These are phyloP conservation scores for Debaryomyces fabryi DNA, from an alignment of 1,139 yeast species.

Conservation along the genomic window DNA sequence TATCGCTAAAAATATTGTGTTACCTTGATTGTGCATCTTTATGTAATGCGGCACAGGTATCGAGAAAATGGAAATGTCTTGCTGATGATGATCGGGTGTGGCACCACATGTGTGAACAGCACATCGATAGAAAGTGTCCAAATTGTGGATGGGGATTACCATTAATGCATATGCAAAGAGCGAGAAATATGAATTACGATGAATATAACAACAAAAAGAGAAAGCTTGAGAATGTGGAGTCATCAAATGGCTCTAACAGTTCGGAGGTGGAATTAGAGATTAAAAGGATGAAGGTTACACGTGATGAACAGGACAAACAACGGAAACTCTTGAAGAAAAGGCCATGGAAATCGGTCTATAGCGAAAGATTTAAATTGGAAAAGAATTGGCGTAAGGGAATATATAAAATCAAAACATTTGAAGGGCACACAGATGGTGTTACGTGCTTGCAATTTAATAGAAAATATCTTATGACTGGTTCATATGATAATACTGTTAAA, in stretches of 20 bases:
- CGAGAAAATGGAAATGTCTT: constrained; percentile 77
- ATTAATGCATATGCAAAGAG: constrained; percentile 78
- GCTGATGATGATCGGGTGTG: constrained; percentile 97
- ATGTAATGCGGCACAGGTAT: constrained; percentile 92
- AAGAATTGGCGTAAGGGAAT: constrained; percentile 91
- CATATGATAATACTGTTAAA: constrained; percentile 84
- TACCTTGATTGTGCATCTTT: constrained; percentile 89
- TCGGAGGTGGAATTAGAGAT: constrained; percentile 18
- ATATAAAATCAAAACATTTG: constrained; percentile 63
- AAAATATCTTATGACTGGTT: constrained; percentile 82
- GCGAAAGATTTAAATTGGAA: constrained; percentile 88
- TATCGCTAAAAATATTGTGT: constrained; percentile 80
- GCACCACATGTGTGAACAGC: constrained; percentile 99
- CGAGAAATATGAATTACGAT: constrained; percentile 52
- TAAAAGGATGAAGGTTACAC: constrained; percentile 14
- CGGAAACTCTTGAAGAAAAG: constrained; percentile 37
- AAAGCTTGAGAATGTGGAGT: constrained; percentile 27
- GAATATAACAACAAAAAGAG: constrained; percentile 30
- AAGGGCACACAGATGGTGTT: constrained; percentile 88
- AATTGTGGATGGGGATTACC: constrained; percentile 99
- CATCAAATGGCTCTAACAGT: constrained; percentile 5
- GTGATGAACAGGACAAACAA: constrained; percentile 12
- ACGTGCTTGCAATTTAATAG: constrained; percentile 81
- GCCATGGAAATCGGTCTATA: constrained; percentile 95
- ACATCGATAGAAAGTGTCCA: constrained; percentile 94